Evolutionary conservation across 208 protist genomes (phyloP), one percentile per base, ranked within the genome.

Genomic region (Leishmania braziliensis): DNA sequence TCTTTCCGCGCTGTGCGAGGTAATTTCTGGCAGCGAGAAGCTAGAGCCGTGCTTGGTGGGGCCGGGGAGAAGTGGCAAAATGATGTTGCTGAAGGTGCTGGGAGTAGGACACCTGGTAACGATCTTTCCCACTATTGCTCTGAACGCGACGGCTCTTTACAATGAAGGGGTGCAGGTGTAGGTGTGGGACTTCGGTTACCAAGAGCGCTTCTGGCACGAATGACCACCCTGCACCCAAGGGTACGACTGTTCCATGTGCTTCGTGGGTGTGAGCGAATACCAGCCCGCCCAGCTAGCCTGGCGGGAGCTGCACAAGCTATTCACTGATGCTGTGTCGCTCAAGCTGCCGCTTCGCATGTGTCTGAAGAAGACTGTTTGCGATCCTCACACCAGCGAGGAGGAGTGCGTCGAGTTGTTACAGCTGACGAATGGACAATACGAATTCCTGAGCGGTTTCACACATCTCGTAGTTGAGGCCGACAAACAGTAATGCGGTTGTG

Each of bases 301-400:
- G 12, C 70, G 85, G 10, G 93, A 96, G 77, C 83, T 97, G 53
- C 89, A 93, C 78, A 88, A 88, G 68, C 77, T 98, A 29, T 85
- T 98, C 2, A 80, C 87, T 71, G 87, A 95, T 71, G 80, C 69
- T 33, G 69, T 80, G 43, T 82, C 96, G 18, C 73, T 91, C 60
- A 83, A 86, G 2, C 89, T 95, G 33, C 93, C 92, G 1, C 73
- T 97, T 39, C 79, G 96, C 9, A 70, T 98, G 58, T 91, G 93
- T 75, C 83, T 96, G n/a, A 98, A 96, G 75, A 97, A 97, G 78
- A 95, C 93, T 85, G 95, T 96, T 79, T 53, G 96, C 0, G 90
- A 97, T 43, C 92, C 88, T 12, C 91, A 92, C 86, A 96, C 95
- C 84, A 89, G 81, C 69, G 95, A 95, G 68, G 90, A 92, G 75